Base-by-base conservation (phyloP, 2,329 filamentous ascomycete species). In the Hypoxylon sp. region DNA sequence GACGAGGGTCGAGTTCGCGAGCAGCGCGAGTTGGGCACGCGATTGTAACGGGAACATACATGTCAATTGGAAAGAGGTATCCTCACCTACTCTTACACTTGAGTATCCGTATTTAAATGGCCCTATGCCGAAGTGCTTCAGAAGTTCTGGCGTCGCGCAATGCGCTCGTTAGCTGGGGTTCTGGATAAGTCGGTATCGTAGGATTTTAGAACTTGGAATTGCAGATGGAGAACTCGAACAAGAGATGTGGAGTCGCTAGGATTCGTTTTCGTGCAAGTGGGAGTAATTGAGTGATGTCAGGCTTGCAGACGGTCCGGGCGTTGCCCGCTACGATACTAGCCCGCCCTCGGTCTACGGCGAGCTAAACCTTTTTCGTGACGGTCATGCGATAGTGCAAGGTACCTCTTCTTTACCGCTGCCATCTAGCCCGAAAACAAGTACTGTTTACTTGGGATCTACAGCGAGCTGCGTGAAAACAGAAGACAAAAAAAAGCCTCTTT, bases 171-270 rank as follows among this genome's bases (percentile, higher is more conserved):
- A 54, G 48, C 39, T 65, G 54, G 50, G 60, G 48, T 46, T 60
- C 44, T 59, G 32, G 48, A 54, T 56, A 53, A 21, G 42, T 57
- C 54, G 53, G 47, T 62, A 60, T 62, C 47, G 68, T 63, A 65
- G 68, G 68, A 70, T 70, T 65, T 55, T 58, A 66, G 66, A 69
- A 68, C 54, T 62, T 68, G 52, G 59, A 64, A 66, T 64, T 66
- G 60, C 60, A 56, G 54, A 68, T 61, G 58, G 62, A 64, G 62
- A 67, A 51, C 32, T 55, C 39, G 56, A 62, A 62, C 53, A 62
- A 53, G n/a, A 61, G 52, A 59, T 67, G 69, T 71, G 69, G 69
- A 69, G 62, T 66, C 42, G 29, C 54, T 52, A 52, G 59, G 58
- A 51, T 60, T 64, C 62, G 67, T 69, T 71, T 69, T 67, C 63